Base-by-base conservation (phyloP, 2,329 filamentous ascomycete genomes). In the Trichoderma sp. region DNA sequence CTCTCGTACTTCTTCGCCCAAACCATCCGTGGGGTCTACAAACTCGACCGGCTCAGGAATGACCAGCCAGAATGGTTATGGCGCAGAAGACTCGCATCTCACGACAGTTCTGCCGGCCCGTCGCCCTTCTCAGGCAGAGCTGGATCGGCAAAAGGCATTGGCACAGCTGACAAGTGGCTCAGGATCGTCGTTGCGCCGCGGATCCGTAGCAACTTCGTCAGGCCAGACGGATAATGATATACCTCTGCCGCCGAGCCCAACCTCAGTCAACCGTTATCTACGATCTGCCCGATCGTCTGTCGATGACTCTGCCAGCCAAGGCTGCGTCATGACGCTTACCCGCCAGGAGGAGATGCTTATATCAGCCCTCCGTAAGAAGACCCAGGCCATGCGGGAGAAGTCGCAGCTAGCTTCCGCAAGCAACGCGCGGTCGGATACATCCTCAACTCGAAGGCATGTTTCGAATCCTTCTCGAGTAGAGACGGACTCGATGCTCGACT, bases 271-370 rank as follows among this genome's bases (percentile, higher is more conserved):
- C 61, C 82, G 82, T 57, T 82, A 78, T 66, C 74, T 81, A 17
- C 78, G 78, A 43, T 76, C 78, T 0, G 72, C 73, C 0, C 73
- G 73, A 12, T 78, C 78, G 2, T 79, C 80, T 0, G 71, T 78
- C 9, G 74, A 78, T 48, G 70, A 69, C 2, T 68, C 71, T 10
- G 71, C 67, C 19, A 69, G 71, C 30, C 73, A 76, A 41, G 74
- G 75, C 30, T 80, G 84, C 1, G 76, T 86, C 63, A 86, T 87
- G 81, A 82, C 83, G 1, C 83, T 87, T 19, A 86, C 84, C 0
- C 79, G 78, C 4, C 83, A 86, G 67, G 85, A 87, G 67, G 83
- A 87, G 72, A 81, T 85, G 78, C 77, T 87, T 0, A 76, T 87
- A 4, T 81, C 84, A 2, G 85, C 85, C 3, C 77, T 87, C 48